Evolutionary conservation across 805 yeast genomes (phyloP).

Genomic region (Cyberlindnera samutprakarnensis): DNA sequence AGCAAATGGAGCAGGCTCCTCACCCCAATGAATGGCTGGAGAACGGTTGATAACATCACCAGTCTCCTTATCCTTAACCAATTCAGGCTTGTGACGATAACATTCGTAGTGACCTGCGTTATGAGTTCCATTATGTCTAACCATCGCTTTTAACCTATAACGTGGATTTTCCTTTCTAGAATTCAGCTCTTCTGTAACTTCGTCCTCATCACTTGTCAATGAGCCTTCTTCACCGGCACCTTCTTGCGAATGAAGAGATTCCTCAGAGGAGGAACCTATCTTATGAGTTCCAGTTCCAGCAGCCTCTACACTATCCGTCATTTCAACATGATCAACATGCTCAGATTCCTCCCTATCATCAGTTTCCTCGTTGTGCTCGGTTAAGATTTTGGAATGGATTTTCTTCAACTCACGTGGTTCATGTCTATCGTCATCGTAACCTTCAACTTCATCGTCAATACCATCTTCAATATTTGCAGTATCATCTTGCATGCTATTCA

Average conservation of each 20-base stretch:
- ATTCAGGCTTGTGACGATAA: slow-evolving; percentile 66
- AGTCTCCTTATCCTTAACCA: slow-evolving; percentile 24
- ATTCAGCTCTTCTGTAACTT: slow-evolving; percentile 21
- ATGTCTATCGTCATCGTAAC: slow-evolving; percentile 20
- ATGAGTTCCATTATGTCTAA: slow-evolving; percentile 86
- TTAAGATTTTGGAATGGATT: slow-evolving; percentile 20
- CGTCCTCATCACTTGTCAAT: slow-evolving; percentile 4
- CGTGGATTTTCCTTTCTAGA: slow-evolving; percentile 26
- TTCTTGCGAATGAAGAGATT: slow-evolving; percentile 15
- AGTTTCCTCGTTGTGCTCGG: slow-evolving; percentile 15
- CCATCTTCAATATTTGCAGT: slow-evolving; percentile 29
- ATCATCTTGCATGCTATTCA: slow-evolving; percentile 14
- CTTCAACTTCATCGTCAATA: slow-evolving; percentile 49
- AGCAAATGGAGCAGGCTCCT: no score
- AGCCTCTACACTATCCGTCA: slow-evolving; percentile 2
- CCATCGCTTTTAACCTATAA: slow-evolving; percentile 62
- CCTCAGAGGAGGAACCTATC: slow-evolving; percentile 6
- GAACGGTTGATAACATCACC: slow-evolving; percentile 24
- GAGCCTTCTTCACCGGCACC: slow-evolving; percentile 6
- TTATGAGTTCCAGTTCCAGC: no score
- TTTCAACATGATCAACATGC: slow-evolving; percentile 13
- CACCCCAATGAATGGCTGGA: slow-evolving; percentile 21
- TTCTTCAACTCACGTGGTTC: slow-evolving; percentile 17
- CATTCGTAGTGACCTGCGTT: slow-evolving; percentile 88
- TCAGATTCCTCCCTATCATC: slow-evolving; percentile 2